Percentiles rank a stretch among this genome's conserved stretches.
Evolutionary conservation across 352 stramenopile genomes (phyloP).

Genomic region (Globisporangium apiculatum): DNA sequence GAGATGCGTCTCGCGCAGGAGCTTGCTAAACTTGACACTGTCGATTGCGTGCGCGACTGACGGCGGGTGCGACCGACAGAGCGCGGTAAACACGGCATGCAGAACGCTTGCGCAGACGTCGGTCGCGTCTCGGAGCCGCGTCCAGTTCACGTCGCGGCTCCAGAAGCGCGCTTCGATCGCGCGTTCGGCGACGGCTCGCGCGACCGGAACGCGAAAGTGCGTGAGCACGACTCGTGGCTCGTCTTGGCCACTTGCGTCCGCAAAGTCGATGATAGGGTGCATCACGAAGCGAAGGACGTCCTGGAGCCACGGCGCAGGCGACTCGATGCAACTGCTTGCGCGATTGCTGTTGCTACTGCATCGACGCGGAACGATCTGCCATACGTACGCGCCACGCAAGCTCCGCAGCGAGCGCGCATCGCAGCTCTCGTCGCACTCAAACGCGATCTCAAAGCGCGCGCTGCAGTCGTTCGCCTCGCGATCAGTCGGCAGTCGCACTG

Average conservation of each 20-base stretch:
- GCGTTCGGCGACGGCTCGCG: conserved; percentile 20
- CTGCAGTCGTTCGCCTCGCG: background rate
- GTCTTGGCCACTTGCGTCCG: too few species aligned
- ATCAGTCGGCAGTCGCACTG: too few species aligned
- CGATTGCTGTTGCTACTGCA: background rate
- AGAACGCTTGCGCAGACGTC: conserved; percentile 32
- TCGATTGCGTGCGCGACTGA: conserved; percentile 28
- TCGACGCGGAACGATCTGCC: conserved; percentile 19
- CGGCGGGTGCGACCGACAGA: conserved; percentile 47
- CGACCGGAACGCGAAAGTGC: conserved; percentile 38
- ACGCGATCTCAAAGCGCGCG: conserved; percentile 16
- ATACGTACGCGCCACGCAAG: conserved; percentile 31
- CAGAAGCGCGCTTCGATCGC: conserved; percentile 43
- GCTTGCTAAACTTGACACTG: conserved; percentile 74
- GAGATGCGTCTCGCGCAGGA: conserved; percentile 53
- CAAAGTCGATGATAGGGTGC: conserved; percentile 45
- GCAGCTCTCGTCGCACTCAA: conserved; percentile 34
- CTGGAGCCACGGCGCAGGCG: conserved; percentile 41
- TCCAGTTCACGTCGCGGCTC: conserved; percentile 56
- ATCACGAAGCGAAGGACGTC: conserved; percentile 41
- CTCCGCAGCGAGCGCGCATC: conserved; percentile 18
- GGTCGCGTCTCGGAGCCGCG: conserved; percentile 14
- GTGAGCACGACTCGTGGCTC: background rate
- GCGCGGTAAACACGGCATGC: conserved; percentile 27
- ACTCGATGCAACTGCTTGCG: background rate